Conservation (phyloP, 345 rosid genomes). For the Schrenkiella parvula region DNA sequence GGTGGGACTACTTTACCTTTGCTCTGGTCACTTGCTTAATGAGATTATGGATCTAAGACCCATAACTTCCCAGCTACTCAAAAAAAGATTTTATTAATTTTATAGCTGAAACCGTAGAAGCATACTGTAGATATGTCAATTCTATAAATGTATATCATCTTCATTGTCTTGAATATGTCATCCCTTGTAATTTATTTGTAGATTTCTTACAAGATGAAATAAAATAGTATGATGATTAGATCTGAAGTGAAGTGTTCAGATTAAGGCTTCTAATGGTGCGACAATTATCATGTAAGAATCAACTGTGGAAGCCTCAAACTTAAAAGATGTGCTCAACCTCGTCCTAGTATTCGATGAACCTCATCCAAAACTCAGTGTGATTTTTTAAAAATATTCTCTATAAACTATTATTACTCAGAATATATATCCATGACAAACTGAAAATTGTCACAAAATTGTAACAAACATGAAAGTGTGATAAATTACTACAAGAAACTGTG, state of each 20-base stretch:
- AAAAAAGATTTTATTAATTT: background rate
- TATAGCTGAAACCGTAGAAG: background rate
- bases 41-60: background rate
- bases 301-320: background rate
- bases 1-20: background rate
- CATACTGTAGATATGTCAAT: background rate
- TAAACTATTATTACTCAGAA: no score
- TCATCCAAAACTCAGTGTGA: background rate
- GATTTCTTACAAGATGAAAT: background rate
- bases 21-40: background rate
- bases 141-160: constrained; percentile 14
- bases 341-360: no score
- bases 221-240: background rate
- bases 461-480: no score
- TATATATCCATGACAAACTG: no score
- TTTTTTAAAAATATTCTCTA: no score
- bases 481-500: no score
- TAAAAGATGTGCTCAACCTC: background rate
- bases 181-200: constrained; percentile 9
- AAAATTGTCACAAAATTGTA: no score
- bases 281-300: background rate
- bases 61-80: background rate
- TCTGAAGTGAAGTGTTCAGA: background rate
- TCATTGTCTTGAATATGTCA: background rate
- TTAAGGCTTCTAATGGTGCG: background rate